Evolutionary conservation across 805 yeast species (phyloP).

Genomic region (Candida xiaguanensis): DNA sequence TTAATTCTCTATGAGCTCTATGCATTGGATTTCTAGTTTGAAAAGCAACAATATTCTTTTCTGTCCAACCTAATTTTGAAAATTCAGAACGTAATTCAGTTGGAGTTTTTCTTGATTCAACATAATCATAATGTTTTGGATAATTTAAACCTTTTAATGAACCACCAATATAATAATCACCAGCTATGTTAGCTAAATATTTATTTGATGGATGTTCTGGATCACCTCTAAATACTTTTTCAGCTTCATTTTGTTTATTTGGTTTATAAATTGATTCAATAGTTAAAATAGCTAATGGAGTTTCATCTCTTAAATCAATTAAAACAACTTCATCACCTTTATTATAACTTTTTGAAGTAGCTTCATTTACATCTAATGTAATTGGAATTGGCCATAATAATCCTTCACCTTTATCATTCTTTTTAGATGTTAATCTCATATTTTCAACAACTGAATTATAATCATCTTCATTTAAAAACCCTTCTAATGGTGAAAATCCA

Average conservation of each 20-base stretch:
- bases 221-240: slow-evolving; percentile 90
- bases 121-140: slow-evolving; percentile 88
- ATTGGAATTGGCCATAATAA: slow-evolving; percentile 90
- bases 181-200: slow-evolving; percentile 69
- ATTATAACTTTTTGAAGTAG: slow-evolving; percentile 38
- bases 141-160: slow-evolving; percentile 75
- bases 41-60: slow-evolving; percentile 79
- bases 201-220: slow-evolving; percentile 93
- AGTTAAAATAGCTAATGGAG: slow-evolving; percentile 77
- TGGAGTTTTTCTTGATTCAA: slow-evolving; percentile 84
- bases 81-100: slow-evolving; percentile 86
- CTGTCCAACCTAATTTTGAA: slow-evolving; percentile 73
- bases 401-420: slow-evolving; percentile 45
- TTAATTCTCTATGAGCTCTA: slow-evolving; percentile 94
- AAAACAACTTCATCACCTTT: slow-evolving; percentile 66
- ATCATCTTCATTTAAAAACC: slow-evolving; percentile 64
- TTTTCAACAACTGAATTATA: slow-evolving; percentile 64
- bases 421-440: slow-evolving; percentile 58
- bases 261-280: slow-evolving; percentile 78
- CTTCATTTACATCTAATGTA: slow-evolving; percentile 68
- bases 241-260: slow-evolving; percentile 75
- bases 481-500: slow-evolving; percentile 84
- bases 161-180: slow-evolving; percentile 88
- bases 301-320: slow-evolving; percentile 77
- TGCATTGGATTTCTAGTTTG: slow-evolving; percentile 99